phyloP scores from a whole-genome alignment of 352 stramenopile genomes.

The Lagenidium sp. region DNA sequence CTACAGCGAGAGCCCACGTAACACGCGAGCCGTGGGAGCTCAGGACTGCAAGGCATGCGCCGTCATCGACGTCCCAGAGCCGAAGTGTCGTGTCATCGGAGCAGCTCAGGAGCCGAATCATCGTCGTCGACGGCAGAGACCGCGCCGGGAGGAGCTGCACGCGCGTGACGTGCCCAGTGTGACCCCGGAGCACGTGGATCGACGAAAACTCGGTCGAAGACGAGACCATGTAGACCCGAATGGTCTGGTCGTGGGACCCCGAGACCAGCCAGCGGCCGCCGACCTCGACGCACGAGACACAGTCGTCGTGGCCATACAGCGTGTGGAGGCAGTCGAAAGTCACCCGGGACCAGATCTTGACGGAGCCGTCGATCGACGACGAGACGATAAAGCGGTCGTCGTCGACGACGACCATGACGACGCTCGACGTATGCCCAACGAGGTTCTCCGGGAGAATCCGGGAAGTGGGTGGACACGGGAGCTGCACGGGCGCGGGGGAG shows the following conservation, averaged over 20 bases:
- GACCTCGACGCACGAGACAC: constrained; percentile 47
- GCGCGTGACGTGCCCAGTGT: constrained; percentile 51
- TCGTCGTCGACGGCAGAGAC: constrained; percentile 5
- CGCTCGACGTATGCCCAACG: constrained; percentile 47
- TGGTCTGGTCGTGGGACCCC: constrained; percentile 49
- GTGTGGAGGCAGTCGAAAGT: constrained; percentile 48
- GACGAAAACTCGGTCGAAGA: constrained; percentile 26
- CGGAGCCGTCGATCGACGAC: constrained; percentile 49
- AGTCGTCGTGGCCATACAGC: constrained; percentile 52
- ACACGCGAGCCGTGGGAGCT: constrained; percentile 33
- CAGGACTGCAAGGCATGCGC: constrained; percentile 29
- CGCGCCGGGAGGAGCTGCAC: constrained; percentile 22
- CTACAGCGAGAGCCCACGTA: constrained; percentile 28
- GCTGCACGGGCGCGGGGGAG: not conserved
- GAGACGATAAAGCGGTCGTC: constrained; percentile 60
- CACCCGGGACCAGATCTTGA: constrained; percentile 60
- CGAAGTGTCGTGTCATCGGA: constrained; percentile 55
- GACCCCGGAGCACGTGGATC: constrained; percentile 28
- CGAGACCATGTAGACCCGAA: constrained; percentile 61
- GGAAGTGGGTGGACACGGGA: not conserved
- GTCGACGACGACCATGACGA: constrained; percentile 36
- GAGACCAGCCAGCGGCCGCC: constrained; percentile 52
- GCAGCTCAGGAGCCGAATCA: constrained; percentile 31
- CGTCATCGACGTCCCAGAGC: constrained; percentile 39
- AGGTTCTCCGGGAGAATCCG: constrained; percentile 16